Base-by-base conservation (phyloP, 2,329 filamentous ascomycete genomes). In the Dactylonectria estremocensis region DNA sequence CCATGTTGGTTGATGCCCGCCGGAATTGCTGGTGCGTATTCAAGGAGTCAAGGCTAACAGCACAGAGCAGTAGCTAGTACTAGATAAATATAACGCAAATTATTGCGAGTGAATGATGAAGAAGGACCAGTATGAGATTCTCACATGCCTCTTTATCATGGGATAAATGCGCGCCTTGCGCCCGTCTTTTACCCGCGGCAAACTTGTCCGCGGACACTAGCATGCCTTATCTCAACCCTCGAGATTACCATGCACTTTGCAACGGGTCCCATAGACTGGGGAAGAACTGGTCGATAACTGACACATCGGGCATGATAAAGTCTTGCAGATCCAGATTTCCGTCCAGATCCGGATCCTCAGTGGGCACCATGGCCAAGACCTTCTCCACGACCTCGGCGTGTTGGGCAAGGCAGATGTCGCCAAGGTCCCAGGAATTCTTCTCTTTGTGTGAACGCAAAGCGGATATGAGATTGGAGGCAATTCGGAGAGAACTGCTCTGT, bases 331-430 rank as follows among this genome's bases (percentile, higher is more conserved):
- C 71, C 3, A 69, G 64, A 24, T 66, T 43, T 8, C 67, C 69
- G 13, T 70, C 71, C 9, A 54, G 48, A 1, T 57, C 67, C 20
- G 55, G 67, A 14, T 76, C 75, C 24, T 76, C 69, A 5, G 72
- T 69, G 13, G 73, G 72, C 5, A 69, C 73, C 45, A 79, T 76
- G 5, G 76, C 73, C 10, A 81, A 67, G 3, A 85, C 74, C 70
- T 82, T 86, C 33, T 87, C 83, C 0, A 87, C 78, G 13, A 87
- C 73, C 11, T 86, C 84, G 6, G 79, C 76, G 67, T 86, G 83
- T 54, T 87, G 83, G 0, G 81, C 79, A 1, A 88, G 74, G 66
- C 86, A 88, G 5, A 85, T 80, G 54, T 88, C 85, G 0, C 80
- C 86, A 1, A 88, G 75, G 66, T 88, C 86, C 86, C 87, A 88